phyloP scores from a whole-genome alignment of 2,329 filamentous ascomycete species.

The Dendrostoma leiphaemia region DNA sequence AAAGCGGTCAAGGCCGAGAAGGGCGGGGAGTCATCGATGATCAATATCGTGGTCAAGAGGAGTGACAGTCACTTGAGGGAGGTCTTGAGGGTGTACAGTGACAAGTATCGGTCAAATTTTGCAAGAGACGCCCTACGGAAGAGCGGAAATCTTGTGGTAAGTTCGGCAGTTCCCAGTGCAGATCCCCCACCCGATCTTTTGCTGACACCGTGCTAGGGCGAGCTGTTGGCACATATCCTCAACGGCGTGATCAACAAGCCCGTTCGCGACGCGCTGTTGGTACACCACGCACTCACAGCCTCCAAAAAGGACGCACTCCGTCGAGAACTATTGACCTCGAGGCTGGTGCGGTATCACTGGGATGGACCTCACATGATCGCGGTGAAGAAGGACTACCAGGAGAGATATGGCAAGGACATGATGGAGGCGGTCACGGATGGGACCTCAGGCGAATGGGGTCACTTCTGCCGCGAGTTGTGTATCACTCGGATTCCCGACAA shows the following conservation, averaged over 20 bases:
- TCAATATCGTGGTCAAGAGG: constrained; percentile 76
- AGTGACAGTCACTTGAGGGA: constrained; percentile 81
- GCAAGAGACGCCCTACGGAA: constrained; percentile 83
- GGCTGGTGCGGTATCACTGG: constrained; percentile 90
- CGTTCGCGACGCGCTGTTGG: constrained; percentile 84
- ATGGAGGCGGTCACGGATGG: constrained; percentile 77
- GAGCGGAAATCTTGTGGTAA: constrained; percentile 87
- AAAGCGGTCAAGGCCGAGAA: constrained; percentile 67
- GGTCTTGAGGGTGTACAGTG: constrained; percentile 74
- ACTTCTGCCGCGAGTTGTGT: constrained; percentile 71
- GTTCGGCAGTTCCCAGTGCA: constrained; percentile 36
- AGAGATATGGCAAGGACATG: constrained; percentile 72
- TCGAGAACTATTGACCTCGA: constrained; percentile 82
- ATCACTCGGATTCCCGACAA: constrained; percentile 60
- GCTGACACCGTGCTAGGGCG: constrained; percentile 59
- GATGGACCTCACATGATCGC: constrained; percentile 76
- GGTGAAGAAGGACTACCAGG: constrained; percentile 76
- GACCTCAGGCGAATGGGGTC: constrained; percentile 72
- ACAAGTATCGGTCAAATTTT: constrained; percentile 74
- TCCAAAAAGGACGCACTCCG: constrained; percentile 70
- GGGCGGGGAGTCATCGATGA: constrained; percentile 85
- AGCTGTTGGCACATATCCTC: constrained; percentile 90
- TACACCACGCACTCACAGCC: constrained; percentile 84
- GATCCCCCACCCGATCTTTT: not conserved
- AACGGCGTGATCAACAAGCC: constrained; percentile 96